A percentile compares a stretch with the other conserved stretches of the same genome.
Evolutionary conservation across 768 basidiomycete genomes (phyloP).

Genomic region (Pisolithus microcarpus): DNA sequence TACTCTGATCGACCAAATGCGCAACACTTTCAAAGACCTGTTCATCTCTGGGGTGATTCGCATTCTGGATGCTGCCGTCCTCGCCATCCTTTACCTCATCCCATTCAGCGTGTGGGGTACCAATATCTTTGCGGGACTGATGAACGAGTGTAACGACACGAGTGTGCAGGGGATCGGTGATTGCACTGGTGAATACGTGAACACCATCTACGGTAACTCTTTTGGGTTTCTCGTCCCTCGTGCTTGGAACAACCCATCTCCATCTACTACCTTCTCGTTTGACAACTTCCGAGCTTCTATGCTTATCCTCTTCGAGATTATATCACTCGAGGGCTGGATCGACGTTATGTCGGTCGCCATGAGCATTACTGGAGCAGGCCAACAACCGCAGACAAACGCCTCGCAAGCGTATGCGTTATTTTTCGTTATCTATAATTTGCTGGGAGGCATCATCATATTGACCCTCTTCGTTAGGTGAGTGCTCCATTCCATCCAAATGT

Average conservation of each 20-base stretch:
- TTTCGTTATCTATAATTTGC: slow-evolving; percentile 83
- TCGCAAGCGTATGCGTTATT: slow-evolving; percentile 83
- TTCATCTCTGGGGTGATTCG: slow-evolving; percentile 80
- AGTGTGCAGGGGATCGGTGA: slow-evolving; percentile 43
- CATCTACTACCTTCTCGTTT: slow-evolving; percentile 81
- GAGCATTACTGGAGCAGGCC: slow-evolving; percentile 61
- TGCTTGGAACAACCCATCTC: slow-evolving; percentile 83
- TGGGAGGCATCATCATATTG: slow-evolving; percentile 85
- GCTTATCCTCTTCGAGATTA: slow-evolving; percentile 92
- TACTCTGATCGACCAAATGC: slow-evolving; percentile 81
- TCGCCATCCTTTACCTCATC: slow-evolving; percentile 88
- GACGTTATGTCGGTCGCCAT: slow-evolving; percentile 82
- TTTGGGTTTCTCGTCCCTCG: slow-evolving; percentile 75
- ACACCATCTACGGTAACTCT: slow-evolving; percentile 50
- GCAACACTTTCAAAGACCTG: slow-evolving; percentile 78
- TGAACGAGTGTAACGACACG: slow-evolving; percentile 79
- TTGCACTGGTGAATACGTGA: slow-evolving; percentile 71
- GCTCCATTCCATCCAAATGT: neutral
- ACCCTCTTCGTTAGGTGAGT: slow-evolving; percentile 85
- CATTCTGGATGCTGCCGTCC: slow-evolving; percentile 83
- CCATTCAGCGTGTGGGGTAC: slow-evolving; percentile 92
- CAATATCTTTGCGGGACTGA: slow-evolving; percentile 82
- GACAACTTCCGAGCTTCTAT: slow-evolving; percentile 79
- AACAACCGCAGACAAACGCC: slow-evolving; percentile 66
- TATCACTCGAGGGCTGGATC: slow-evolving; percentile 95